A percentile compares a stretch with the other conserved stretches of the same genome.
Evolutionary conservation across 202 grass and related monocot genomes (phyloP).

Genomic region (Musa balbisiana): DNA sequence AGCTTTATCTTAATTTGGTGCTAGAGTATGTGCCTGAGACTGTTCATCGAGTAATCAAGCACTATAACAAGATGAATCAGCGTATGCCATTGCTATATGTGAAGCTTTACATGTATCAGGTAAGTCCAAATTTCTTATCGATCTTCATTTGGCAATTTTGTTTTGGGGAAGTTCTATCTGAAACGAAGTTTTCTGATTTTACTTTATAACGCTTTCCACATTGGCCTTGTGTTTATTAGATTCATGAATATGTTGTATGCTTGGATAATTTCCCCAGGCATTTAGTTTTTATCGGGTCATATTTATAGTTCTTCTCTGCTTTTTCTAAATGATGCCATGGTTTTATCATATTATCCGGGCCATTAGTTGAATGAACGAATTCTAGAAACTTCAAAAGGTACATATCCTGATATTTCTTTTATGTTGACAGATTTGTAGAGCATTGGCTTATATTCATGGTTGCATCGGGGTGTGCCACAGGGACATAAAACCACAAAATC

Average conservation of each 20-base stretch:
- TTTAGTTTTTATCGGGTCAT: not conserved
- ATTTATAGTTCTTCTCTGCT: too few relatives aligned
- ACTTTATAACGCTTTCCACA: too few relatives aligned
- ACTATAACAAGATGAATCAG: constrained; percentile 98
- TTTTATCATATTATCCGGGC: too few relatives aligned
- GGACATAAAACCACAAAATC: constrained; percentile 93
- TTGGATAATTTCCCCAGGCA: not conserved
- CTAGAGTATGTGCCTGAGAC: constrained; percentile 95
- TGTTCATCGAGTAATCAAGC: constrained; percentile 85
- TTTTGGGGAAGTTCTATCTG: not conserved
- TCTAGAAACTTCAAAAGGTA: not conserved
- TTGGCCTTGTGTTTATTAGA: not conserved
- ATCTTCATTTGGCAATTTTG: not conserved
- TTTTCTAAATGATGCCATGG: too few relatives aligned
- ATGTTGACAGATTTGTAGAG: constrained; percentile 76
- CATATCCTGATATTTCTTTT: constrained; percentile 4
- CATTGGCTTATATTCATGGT: constrained; percentile 84
- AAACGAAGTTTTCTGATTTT: not conserved
- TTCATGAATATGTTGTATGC: not conserved
- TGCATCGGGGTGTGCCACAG: constrained; percentile 90
- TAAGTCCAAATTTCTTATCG: constrained; percentile 27
- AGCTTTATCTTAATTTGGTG: constrained; percentile 88
- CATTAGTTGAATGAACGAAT: not conserved
- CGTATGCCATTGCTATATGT: constrained; percentile 89
- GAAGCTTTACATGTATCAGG: constrained; percentile 93